These are phyloP conservation scores for Hymenoscyphus scutula DNA, from an alignment of 2,329 filamentous ascomycete genomes.

Conservation along the genomic window DNA sequence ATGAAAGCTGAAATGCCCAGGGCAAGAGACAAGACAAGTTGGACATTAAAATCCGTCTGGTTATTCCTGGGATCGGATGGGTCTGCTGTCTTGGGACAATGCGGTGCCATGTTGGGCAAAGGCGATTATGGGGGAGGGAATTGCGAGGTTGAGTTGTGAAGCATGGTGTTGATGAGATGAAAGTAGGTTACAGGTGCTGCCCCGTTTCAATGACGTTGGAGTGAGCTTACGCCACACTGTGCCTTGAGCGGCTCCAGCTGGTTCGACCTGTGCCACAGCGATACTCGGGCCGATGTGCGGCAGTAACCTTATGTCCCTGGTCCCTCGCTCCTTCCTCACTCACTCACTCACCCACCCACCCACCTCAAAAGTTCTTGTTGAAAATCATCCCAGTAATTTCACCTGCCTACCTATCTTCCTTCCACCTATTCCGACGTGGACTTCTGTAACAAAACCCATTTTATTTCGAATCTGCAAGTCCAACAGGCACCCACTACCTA, in stretches of 20 bases:
- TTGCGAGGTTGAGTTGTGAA: background rate
- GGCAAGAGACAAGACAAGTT: conserved; percentile 69
- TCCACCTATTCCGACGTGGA: no score
- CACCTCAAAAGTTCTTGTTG: no score
- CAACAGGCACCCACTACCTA: no score
- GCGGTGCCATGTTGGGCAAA: conserved; percentile 15
- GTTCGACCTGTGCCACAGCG: background rate
- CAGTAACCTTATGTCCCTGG: no score
- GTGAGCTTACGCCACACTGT: background rate
- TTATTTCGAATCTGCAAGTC: no score
- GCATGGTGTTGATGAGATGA: background rate
- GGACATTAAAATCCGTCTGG: conserved; percentile 45
- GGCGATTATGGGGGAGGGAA: background rate
- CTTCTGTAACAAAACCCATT: no score
- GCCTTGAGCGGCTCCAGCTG: no score
- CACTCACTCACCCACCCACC: no score
- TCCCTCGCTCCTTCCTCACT: no score
- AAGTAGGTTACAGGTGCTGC: no score
- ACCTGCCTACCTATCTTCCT: no score
- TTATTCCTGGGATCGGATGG: conserved; percentile 31
- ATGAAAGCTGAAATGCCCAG: conserved; percentile 71
- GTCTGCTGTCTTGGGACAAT: conserved; percentile 26
- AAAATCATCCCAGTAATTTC: no score
- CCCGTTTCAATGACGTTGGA: background rate
- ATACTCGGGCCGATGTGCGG: background rate